Evolutionary conservation across 176 grass and related monocot genomes (phyloP), one percentile per base, ranked within the genome.

Genomic region (Phragmites australis): DNA sequence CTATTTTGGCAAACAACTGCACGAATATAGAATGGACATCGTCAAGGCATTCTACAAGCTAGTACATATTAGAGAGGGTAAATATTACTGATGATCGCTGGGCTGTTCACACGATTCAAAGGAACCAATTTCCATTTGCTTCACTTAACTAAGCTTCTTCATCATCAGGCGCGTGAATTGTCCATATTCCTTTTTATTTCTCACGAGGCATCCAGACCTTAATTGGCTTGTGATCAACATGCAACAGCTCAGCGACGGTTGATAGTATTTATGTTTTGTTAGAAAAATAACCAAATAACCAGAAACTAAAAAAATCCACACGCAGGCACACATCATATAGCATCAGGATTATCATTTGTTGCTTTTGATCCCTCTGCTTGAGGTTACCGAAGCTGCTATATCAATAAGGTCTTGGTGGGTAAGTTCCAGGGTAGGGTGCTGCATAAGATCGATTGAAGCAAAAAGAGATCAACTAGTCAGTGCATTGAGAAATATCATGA

Each of bases 351-450:
- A 25, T 44, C 47, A 1, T 48, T 16, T 61, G 61, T 14, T 50
- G 52, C 40, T 48, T 77, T 84, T 72, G 32, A 84, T 59, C 15
- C 34, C 44, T 8, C 73, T 75, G 60, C 43, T 25, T 47, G 66
- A 62, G 39, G 18, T 85, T 54, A 79, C 61, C 30, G 39, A 65
- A n/a, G 25, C 82, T 62, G 65, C 41, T 65, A 43, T 41, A 43
- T 93, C 86, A 97, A 75, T 94, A 92, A 10, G 84, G 84, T 74
- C 75, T 68, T 74, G 89, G 91, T 78, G 84, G 89, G 82, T 90
- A 92, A 49, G 58, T 65, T 88, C 89, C 84, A 0, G 74, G 88
- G 72, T 97, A 94, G 22, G 89, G 53, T 0, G 84, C 94, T 97
- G 87, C 83, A 87, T 50, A 61, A 69, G 37, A 89, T 25, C 56